These are phyloP conservation scores for Anastatica hierochuntica DNA, from an alignment of 345 rosid species.

Conservation along the genomic window DNA sequence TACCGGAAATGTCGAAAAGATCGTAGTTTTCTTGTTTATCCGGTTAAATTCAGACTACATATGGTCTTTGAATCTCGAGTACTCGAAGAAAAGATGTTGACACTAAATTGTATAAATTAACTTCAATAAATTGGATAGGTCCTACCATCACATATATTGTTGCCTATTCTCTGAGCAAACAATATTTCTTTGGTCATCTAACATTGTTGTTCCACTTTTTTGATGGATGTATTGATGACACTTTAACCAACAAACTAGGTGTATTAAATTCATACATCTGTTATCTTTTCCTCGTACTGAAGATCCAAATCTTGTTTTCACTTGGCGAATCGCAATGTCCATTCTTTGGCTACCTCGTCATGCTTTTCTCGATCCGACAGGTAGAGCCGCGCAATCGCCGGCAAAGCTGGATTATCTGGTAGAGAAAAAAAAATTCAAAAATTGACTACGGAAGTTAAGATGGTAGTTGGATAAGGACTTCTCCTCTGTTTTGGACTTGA, in stretches of 20 bases:
- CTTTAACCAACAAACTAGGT: conserved; percentile 4
- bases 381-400: too few species aligned
- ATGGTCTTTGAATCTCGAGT: background rate
- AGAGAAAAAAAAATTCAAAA: too few species aligned
- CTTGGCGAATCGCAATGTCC: conserved; percentile 87
- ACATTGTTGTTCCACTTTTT: conserved; percentile 21
- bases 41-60: background rate
- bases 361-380: conserved; percentile 75
- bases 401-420: conserved; percentile 59
- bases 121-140: conserved; percentile 13
- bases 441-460: too few species aligned
- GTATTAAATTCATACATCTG: too few species aligned
- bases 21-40: too few species aligned
- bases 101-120: conserved; percentile 11
- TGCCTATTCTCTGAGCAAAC: conserved; percentile 19
- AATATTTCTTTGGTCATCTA: conserved; percentile 5
- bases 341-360: conserved; percentile 61
- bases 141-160: conserved; percentile 21
- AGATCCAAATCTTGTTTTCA: conserved; percentile 19
- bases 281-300: conserved; percentile 7
- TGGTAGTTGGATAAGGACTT: too few species aligned
- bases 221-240: conserved; percentile 7
- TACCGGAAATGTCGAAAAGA: background rate
- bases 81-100: background rate
- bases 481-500: too few species aligned